Conservation (phyloP, 192 early-diverging fungal genomes). For the Pilaira anomala region DNA sequence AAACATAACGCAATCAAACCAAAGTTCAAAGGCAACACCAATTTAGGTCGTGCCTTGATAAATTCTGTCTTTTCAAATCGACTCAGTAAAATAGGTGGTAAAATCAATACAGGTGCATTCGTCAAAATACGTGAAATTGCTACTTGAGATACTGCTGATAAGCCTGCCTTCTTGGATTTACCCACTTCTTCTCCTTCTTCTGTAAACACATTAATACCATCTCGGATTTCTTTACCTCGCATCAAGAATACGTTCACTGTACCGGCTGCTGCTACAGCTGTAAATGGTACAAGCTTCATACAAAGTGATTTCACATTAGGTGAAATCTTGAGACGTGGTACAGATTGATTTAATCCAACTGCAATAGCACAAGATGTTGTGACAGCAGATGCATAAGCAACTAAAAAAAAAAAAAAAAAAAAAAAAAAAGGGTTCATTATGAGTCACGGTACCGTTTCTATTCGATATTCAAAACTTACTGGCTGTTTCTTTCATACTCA, state of each 20-base stretch:
- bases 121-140: slow-evolving; percentile 77
- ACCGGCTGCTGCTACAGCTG: slow-evolving; percentile 77
- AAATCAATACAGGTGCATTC: slow-evolving; percentile 65
- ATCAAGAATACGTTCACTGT: slow-evolving; percentile 82
- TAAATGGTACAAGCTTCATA: slow-evolving; percentile 63
- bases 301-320: slow-evolving; percentile 40
- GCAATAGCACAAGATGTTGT: slow-evolving; percentile 75
- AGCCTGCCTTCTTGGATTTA: slow-evolving; percentile 64
- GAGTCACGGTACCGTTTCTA: background rate
- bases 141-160: slow-evolving; percentile 62
- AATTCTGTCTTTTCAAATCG: slow-evolving; percentile 61
- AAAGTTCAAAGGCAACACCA: slow-evolving; percentile 61
- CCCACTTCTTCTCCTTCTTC: slow-evolving; percentile 62
- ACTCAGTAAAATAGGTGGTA: slow-evolving; percentile 68
- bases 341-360: slow-evolving; percentile 63
- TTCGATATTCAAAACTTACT: slow-evolving; percentile 38
- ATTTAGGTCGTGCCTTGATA: slow-evolving; percentile 50
- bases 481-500: slow-evolving; percentile 70
- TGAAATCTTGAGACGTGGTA: slow-evolving; percentile 54
- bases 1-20: slow-evolving; percentile 64
- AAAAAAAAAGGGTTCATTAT: too few species aligned
- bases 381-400: slow-evolving; percentile 72
- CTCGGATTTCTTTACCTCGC: slow-evolving; percentile 77
- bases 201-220: slow-evolving; percentile 75
- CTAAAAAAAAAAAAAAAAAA: too few species aligned